Evolutionary conservation across 805 yeast genomes (phyloP), one percentile per base, ranked within the genome.

Genomic region (Cyberlindnera maritima): DNA sequence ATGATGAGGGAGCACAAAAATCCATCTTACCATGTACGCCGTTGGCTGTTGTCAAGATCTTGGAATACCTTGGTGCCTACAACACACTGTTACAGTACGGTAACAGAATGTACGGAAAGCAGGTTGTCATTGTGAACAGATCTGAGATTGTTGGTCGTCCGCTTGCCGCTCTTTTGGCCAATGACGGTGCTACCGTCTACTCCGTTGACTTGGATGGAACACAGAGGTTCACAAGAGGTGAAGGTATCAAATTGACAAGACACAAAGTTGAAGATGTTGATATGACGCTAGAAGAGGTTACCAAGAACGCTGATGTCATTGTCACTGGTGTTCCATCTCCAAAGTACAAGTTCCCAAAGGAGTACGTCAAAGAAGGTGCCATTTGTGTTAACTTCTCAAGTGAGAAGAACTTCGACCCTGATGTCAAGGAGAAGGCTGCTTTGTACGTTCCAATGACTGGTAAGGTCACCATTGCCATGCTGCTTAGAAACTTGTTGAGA

Each of bases 111-210:
- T 94, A 88, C 59, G 99, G 99, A 38, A 91, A 90, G 68, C 92
- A 94, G 43, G 76, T 92, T 46, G 83, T 95, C 41, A 83, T 94
- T 38, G 91, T 94, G 43, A 94, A 94, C 69, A 76, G 99, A 61
- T 87, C 96, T 12, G 99, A 94, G 68, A 92, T 94, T 60, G 99
- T 94, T 19, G 99, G 99, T 12, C 80, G 99, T 57, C 99, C 99
- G 1, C 71, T 94, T 49, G 98, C 98, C 29, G 98, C 99, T 0
- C 68, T 94, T 32, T 72, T 94, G 53, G 98, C 99, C 17, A 94
- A 94, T 61, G 99, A 94, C 62, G 99, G 99, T 52, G 99, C 99
- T 19, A 85, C 84, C 1, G 98, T 94, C 2, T 94, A 86, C 65
- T 91, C 98, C 1, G 92, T 83, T 2, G 98, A 94, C 63, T 69